Evolutionary conservation across 2,329 filamentous ascomycete genomes (phyloP).

Genomic region (Sordariomycetes sp.): DNA sequence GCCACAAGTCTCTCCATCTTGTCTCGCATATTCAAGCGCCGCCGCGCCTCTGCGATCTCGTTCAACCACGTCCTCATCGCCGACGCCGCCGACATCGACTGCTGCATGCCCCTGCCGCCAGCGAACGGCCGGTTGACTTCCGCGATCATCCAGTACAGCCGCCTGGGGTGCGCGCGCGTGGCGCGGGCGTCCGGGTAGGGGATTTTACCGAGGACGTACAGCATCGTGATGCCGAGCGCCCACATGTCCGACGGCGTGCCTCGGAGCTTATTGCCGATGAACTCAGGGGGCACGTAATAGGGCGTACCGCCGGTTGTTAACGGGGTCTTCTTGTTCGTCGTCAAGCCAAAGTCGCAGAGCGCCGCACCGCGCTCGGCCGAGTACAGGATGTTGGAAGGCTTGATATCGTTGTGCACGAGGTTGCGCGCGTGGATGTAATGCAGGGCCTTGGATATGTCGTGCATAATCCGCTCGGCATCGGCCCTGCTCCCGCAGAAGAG

Average conservation of each 20-base stretch:
- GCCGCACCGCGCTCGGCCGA: constrained; percentile 46
- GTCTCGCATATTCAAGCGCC: constrained; percentile 32
- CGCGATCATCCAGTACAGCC: constrained; percentile 48
- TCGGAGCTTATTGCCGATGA: constrained; percentile 42
- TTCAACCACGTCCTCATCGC: constrained; percentile 48
- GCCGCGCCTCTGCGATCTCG: constrained; percentile 38
- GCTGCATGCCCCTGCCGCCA: constrained; percentile 16
- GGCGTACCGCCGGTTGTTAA: constrained; percentile 45
- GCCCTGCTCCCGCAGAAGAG: constrained; percentile 36
- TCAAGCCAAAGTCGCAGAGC: constrained; percentile 50
- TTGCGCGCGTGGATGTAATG: constrained; percentile 43
- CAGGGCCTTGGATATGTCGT: constrained; percentile 42
- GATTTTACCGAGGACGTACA: constrained; percentile 46
- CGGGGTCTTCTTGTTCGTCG: constrained; percentile 33
- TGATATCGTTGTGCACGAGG: constrained; percentile 52
- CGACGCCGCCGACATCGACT: constrained; percentile 25
- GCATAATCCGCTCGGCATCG: constrained; percentile 41
- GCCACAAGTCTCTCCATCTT: constrained; percentile 38
- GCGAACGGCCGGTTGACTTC: constrained; percentile 34
- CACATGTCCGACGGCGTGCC: constrained; percentile 47
- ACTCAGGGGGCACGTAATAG: constrained; percentile 52
- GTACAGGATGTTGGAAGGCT: constrained; percentile 51
- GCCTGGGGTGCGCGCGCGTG: constrained; percentile 32
- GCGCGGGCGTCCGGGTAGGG: constrained; percentile 42
- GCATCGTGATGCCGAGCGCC: constrained; percentile 50